phyloP scores from a whole-genome alignment of 1,284 basidiomycete species.

The Ustilago cynodontis region DNA sequence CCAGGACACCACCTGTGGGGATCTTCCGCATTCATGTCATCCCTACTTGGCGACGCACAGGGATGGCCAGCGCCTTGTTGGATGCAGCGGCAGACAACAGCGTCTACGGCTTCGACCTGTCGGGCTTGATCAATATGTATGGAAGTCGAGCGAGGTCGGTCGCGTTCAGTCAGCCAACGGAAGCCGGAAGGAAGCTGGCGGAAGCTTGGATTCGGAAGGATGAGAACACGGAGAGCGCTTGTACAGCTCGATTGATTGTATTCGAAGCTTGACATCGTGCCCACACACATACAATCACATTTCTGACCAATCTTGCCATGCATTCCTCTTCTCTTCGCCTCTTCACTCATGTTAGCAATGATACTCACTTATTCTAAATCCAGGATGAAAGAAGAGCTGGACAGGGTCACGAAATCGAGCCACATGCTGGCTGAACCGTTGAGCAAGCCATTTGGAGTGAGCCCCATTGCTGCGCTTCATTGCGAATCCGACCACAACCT shows the following conservation, averaged over 20 bases:
- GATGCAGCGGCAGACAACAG: constrained; percentile 56
- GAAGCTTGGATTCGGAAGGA: constrained; percentile 54
- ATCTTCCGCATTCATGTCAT: constrained; percentile 62
- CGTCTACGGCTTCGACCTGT: constrained; percentile 54
- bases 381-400: too few species aligned
- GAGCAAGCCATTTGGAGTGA: too few species aligned
- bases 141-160: constrained; percentile 49
- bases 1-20: constrained; percentile 52
- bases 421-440: too few species aligned
- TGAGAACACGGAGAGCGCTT: neutral
- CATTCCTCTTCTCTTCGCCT: neutral
- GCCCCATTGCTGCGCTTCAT: neutral
- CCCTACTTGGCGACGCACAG: constrained; percentile 47
- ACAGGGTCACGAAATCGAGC: too few species aligned
- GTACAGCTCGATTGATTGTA: constrained; percentile 30
- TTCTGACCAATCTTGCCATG: neutral
- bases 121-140: constrained; percentile 26
- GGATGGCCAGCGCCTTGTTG: constrained; percentile 51
- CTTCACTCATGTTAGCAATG: neutral
- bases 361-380: neutral
- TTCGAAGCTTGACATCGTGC: constrained; percentile 51
- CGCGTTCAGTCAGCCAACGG: constrained; percentile 66
- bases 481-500: neutral
- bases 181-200: constrained; percentile 55
- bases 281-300: too few species aligned